Conservation (phyloP, 1,284 basidiomycete genomes). For the Leucoagaricus sp. region DNA sequence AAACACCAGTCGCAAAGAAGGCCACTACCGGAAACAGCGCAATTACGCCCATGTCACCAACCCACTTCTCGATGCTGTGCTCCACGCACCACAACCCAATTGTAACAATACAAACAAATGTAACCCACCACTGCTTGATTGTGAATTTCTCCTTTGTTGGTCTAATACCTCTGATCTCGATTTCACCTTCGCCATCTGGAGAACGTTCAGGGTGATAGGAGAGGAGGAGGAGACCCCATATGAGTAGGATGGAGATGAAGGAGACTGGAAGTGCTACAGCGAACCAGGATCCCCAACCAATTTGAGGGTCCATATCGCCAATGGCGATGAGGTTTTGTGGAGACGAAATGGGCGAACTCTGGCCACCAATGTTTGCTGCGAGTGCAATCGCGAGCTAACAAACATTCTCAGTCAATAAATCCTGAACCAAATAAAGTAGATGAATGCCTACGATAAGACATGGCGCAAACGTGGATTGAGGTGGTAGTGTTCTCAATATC, state of each 20-base stretch:
- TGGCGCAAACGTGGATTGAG: conserved; percentile 85
- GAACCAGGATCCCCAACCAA: conserved; percentile 96
- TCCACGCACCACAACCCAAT: conserved; percentile 93
- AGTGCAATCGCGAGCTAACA: conserved; percentile 90
- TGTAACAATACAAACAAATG: conserved; percentile 82
- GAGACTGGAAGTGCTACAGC: conserved; percentile 93
- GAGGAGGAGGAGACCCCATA: conserved; percentile 89
- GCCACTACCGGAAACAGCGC: conserved; percentile 92
- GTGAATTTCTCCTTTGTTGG: conserved; percentile 83
- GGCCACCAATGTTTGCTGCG: conserved; percentile 97
- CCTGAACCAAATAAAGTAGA: conserved; percentile 14
- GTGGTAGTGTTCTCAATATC: conserved; percentile 89
- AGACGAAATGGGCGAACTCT: conserved; percentile 92
- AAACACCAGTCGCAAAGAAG: conserved; percentile 93
- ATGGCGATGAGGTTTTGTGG: conserved; percentile 98
- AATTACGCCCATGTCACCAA: conserved; percentile 98
- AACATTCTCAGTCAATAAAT: neutral
- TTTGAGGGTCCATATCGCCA: conserved; percentile 80
- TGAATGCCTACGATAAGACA: conserved; percentile 91
- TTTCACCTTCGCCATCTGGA: conserved; percentile 75
- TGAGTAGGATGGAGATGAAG: conserved; percentile 79
- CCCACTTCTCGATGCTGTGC: conserved; percentile 72
- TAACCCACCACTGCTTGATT: conserved; percentile 89
- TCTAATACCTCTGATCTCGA: conserved; percentile 82
- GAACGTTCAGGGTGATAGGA: conserved; percentile 76